Conservation (phyloP, 306 rosid genomes). For the Pyrus pyrifolia region DNA sequence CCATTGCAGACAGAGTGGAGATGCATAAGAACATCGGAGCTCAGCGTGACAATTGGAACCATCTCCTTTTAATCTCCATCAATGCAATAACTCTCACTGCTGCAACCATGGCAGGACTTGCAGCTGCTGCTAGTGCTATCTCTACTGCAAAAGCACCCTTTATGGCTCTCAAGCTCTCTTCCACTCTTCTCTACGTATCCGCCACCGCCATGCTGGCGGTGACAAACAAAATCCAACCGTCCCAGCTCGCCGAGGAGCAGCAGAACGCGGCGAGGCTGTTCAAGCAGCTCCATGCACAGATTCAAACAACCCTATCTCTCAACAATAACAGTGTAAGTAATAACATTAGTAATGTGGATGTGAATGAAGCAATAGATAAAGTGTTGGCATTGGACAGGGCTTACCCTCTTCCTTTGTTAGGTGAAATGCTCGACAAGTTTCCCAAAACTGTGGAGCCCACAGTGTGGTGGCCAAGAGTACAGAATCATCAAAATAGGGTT, state of each 20-base stretch:
- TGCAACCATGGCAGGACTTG: conserved; percentile 55
- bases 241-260: conserved; percentile 80
- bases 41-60: conserved; percentile 84
- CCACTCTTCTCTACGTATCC: conserved; percentile 51
- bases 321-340: neutral
- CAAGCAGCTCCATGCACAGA: conserved; percentile 55
- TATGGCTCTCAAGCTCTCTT: conserved; percentile 55
- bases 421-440: conserved; percentile 69
- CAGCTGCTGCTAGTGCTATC: conserved; percentile 18
- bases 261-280: conserved; percentile 58
- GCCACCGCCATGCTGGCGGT: conserved; percentile 49
- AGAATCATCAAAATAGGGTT: conserved; percentile 6
- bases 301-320: conserved; percentile 33
- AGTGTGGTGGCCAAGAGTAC: conserved; percentile 67
- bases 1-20: conserved; percentile 60
- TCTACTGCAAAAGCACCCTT: conserved; percentile 17
- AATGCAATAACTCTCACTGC: conserved; percentile 67
- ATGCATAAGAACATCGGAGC: conserved; percentile 63
- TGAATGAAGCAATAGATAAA: conserved; percentile 50
- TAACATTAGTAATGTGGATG: conserved; percentile 12
- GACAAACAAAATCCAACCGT: conserved; percentile 78
- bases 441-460: conserved; percentile 57
- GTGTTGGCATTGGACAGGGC: conserved; percentile 76
- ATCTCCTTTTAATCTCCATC: conserved; percentile 45
- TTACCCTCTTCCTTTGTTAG: conserved; percentile 73